phyloP scores from a whole-genome alignment of 2,329 filamentous ascomycete genomes.

The Trichoderma oligosporum region DNA sequence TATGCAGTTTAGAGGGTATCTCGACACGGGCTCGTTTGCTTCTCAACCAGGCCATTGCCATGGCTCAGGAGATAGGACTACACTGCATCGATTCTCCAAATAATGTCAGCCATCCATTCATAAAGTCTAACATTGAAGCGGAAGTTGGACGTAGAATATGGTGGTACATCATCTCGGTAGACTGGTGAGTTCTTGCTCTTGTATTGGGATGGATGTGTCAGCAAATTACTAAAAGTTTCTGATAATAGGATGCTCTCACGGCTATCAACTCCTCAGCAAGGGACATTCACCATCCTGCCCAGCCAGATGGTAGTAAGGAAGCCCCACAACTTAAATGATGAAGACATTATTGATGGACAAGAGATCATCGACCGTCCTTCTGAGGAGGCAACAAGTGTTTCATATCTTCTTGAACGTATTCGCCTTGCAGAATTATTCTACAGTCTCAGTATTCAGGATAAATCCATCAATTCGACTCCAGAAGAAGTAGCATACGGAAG shows the following conservation, averaged over 20 bases:
- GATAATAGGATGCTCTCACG: constrained; percentile 35
- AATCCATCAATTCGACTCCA: constrained; percentile 26
- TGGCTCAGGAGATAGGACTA: constrained; percentile 35
- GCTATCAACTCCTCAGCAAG: constrained; percentile 34
- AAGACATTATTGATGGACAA: constrained; percentile 33
- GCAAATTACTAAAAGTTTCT: neutral
- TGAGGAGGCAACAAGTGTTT: constrained; percentile 33
- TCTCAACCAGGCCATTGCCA: constrained; percentile 28
- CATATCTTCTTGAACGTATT: constrained; percentile 38
- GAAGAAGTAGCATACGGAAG: constrained; percentile 33
- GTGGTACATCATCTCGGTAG: constrained; percentile 42
- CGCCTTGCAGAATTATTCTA: constrained; percentile 38
- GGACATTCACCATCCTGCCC: constrained; percentile 36
- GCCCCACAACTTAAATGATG: constrained; percentile 39
- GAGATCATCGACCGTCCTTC: constrained; percentile 31
- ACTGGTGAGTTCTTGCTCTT: constrained; percentile 34
- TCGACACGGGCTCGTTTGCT: constrained; percentile 33
- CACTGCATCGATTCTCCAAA: constrained; percentile 37
- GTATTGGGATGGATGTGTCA: neutral
- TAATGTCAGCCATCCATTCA: constrained; percentile 19
- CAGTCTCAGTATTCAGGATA: constrained; percentile 30
- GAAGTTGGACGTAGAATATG: constrained; percentile 42
- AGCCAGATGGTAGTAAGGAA: constrained; percentile 38
- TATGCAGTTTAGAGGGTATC: constrained; percentile 39
- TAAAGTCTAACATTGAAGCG: constrained; percentile 25